A percentile compares a stretch with the other conserved stretches of the same genome.
phyloP scores from a whole-genome alignment of 2,329 filamentous ascomycete species.

The Fusarium nodosum region DNA sequence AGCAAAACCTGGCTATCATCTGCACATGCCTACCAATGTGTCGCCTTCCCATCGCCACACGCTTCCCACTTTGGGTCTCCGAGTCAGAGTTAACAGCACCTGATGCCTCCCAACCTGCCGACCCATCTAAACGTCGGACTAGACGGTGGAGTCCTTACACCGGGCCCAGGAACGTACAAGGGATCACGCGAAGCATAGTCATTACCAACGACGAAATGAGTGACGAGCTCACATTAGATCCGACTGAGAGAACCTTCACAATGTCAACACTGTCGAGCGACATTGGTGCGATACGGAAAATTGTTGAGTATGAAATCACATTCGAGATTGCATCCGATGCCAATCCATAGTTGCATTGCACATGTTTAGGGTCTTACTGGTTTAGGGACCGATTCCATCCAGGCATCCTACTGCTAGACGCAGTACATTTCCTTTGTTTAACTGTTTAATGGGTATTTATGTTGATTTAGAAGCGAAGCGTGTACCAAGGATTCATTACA shows the following conservation, averaged over 20 bases:
- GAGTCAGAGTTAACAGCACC: conserved; percentile 27
- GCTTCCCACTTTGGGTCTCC: conserved; percentile 55
- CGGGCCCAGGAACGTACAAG: conserved; percentile 51
- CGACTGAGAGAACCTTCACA: conserved; percentile 30
- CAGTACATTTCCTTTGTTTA: not conserved
- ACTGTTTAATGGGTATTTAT: not conserved
- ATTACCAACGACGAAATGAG: conserved; percentile 51
- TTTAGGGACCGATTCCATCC: not conserved
- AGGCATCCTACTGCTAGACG: not conserved
- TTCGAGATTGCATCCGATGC: conserved; percentile 47
- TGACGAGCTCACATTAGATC: conserved; percentile 54
- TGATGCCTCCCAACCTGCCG: conserved; percentile 5
- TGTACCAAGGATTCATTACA: not conserved
- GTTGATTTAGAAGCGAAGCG: not conserved
- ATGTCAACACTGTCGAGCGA: conserved; percentile 29
- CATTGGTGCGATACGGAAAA: conserved; percentile 53
- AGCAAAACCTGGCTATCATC: conserved; percentile 57
- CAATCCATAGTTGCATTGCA: conserved; percentile 13
- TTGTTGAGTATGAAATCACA: conserved; percentile 54
- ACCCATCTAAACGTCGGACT: conserved; percentile 22
- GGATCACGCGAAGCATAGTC: conserved; percentile 48
- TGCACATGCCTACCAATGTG: conserved; percentile 59
- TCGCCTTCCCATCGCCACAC: conserved; percentile 55
- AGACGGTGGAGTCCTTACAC: conserved; percentile 53
- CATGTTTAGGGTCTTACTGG: not conserved